These are phyloP conservation scores for Limnomonas spitsbergensis DNA, from an alignment of 139 green algal species.

Conservation along the genomic window DNA sequence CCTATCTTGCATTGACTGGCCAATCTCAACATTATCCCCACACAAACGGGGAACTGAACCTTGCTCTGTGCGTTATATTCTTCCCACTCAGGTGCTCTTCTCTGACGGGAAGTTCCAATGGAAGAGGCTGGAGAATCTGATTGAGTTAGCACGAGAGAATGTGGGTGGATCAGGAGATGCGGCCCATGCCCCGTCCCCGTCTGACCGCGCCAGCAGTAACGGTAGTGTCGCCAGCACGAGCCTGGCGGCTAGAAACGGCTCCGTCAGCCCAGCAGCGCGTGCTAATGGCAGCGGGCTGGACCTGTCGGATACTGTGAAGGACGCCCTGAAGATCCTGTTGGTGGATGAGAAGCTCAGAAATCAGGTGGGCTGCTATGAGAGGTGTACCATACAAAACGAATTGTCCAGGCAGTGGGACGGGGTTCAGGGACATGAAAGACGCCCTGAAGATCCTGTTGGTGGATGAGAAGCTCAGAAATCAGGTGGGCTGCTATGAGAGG, in stretches of 20 bases:
- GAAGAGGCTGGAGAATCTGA: slow-evolving; percentile 93
- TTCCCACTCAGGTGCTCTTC: slow-evolving; percentile 79
- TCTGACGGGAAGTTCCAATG: slow-evolving; percentile 90
- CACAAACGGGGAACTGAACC: too few relatives aligned
- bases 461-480: slow-evolving; percentile 70
- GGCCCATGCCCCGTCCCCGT: too few relatives aligned
- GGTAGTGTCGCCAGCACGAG: neutral
- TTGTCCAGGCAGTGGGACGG: too few relatives aligned
- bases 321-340: slow-evolving; percentile 71
- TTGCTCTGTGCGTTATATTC: too few relatives aligned
- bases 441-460: slow-evolving; percentile 61
- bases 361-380: too few relatives aligned
- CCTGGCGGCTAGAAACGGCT: neutral
- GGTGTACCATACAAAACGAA: too few relatives aligned
- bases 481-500: too few relatives aligned
- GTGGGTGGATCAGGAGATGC: too few relatives aligned
- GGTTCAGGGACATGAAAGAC: neutral
- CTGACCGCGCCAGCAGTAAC: slow-evolving; percentile 7
- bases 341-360: slow-evolving; percentile 70
- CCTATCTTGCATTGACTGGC: too few relatives aligned
- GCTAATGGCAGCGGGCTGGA: slow-evolving; percentile 68
- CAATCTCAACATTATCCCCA: too few relatives aligned
- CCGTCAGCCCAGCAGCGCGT: too few relatives aligned
- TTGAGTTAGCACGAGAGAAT: slow-evolving; percentile 44
- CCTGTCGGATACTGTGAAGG: slow-evolving; percentile 84